These are phyloP conservation scores for Cryphonectria japonica DNA, from an alignment of 2,329 filamentous ascomycete species.

Conservation along the genomic window DNA sequence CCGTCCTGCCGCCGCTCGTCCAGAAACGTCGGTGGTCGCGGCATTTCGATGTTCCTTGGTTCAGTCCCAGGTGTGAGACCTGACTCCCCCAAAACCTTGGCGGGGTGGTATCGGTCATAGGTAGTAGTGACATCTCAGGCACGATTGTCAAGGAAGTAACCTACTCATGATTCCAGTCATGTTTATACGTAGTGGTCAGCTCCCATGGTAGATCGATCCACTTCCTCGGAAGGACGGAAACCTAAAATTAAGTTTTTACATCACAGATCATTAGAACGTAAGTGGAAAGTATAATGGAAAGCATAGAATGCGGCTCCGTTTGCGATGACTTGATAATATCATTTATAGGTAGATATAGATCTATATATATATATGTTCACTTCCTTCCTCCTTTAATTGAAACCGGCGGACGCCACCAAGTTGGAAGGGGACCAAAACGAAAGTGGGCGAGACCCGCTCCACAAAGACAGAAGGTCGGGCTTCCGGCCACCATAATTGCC, in stretches of 20 bases:
- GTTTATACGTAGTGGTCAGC: not conserved
- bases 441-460: too few relatives aligned
- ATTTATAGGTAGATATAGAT: too few relatives aligned
- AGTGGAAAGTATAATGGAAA: too few relatives aligned
- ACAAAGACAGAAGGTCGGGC: too few relatives aligned
- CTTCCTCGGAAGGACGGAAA: conserved; percentile 1
- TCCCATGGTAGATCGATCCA: not conserved
- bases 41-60: conserved; percentile 1
- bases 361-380: too few relatives aligned
- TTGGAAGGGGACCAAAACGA: too few relatives aligned
- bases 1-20: not conserved
- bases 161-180: not conserved
- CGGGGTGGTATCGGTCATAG: not conserved
- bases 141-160: not conserved
- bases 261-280: not conserved
- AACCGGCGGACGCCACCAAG: too few relatives aligned
- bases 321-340: too few relatives aligned
- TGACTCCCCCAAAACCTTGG: not conserved
- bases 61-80: not conserved
- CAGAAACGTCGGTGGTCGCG: not conserved
- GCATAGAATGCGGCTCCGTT: not conserved
- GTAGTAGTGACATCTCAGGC: not conserved
- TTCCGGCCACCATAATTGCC: too few relatives aligned
- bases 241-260: not conserved
- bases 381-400: too few relatives aligned